Evolutionary conservation across 1,139 yeast species (phyloP), one percentile per base, ranked within the genome.

Genomic region (Geotrichum cucujoidarum): DNA sequence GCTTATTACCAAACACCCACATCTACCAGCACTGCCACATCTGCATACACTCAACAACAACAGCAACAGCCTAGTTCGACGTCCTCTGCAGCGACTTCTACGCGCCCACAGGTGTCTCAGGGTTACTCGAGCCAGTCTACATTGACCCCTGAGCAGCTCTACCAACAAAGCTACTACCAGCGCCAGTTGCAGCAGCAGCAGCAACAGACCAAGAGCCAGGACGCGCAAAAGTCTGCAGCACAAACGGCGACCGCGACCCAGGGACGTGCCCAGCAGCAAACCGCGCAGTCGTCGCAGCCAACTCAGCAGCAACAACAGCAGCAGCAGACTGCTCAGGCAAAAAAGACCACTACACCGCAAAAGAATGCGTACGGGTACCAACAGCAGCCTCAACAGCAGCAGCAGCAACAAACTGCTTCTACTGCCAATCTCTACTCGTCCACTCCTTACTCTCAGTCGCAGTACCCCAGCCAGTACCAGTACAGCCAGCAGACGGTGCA

Each of bases 141-240:
- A 3, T 10, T 36, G n/a, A 20, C 40, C 10, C 40, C 14, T 11
- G 40, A 36, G 8, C 40, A 36, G 18, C 25, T 36, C 17, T 36
- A 36, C 18, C 40, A 36, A 17, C 40, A 36, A 22, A 36, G 22
- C 18, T 36, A 21, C 17, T 36, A 44, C 17, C 43, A 44, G 33
- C 32, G 38, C 24, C 48, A 38, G 10, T 41, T 20, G 21, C 47
- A 18, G 7, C 42, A 44, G 2, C 47, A 38, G 21, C 47, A 27
- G 13, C 42, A 44, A 18, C 44, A 32, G 21, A 21, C 22, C 27
- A 39, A 17, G 38, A 29, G 11, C 16, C 40, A 36, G 30, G 30
- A 21, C 16, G 4, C 14, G 33, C 33, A 31, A 31, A 31, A 31
- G 33, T 3, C 17, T 31, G 17, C n/a, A 8, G n/a, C 33, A 6